Evolutionary conservation across 257 asterid genomes (phyloP), one percentile per base, ranked within the genome.

Genomic region (Przewalskia tangutica): DNA sequence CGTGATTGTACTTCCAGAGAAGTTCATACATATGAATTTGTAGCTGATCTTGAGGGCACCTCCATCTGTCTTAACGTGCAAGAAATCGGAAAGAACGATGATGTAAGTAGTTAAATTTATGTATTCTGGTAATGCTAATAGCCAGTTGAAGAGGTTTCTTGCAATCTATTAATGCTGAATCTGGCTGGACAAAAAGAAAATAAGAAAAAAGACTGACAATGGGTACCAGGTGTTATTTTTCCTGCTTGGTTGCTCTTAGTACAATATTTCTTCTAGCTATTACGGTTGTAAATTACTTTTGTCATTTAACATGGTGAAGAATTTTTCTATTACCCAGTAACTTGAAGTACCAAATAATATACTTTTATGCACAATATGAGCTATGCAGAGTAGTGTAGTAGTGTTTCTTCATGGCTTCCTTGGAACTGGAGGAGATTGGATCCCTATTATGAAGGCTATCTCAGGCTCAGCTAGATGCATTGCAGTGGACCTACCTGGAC

Each of bases 401-500:
- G 90, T 95, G 84, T 94, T 95, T 85, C 95, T 95, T 79, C 99
- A 95, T 42, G 99, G 99, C 23, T 95, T 94, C 88, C 97, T 95
- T 9, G 99, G 99, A 88, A 88, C 87, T 18, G 86, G 94, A 16
- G 86, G 53, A 84, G 99, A 95, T 85, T 95, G 97, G 97, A 62
- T 89, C 40, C 97, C 99, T 1, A 82, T 90, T 65, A 95, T 94
- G 99, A 94, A 94, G 86, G 88, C 97, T 54, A 48, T 94, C 48
- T 94, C 99, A 44, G 82, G 90, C 86, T 91, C 95, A 75, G 84
- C 88, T 16, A 86, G 94, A 88, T 94, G 97, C 87, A 85, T 95
- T 81, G 96, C 99, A 42, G 77, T 95, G 48, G 98, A 95, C 82
- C 97, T 95, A 88, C 99, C 99, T 17, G 99, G 98, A 40, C 99